Evolutionary conservation across 176 grass and related monocot species (phyloP), one percentile per base, ranked within the genome.

Genomic region (Avena atlantica): DNA sequence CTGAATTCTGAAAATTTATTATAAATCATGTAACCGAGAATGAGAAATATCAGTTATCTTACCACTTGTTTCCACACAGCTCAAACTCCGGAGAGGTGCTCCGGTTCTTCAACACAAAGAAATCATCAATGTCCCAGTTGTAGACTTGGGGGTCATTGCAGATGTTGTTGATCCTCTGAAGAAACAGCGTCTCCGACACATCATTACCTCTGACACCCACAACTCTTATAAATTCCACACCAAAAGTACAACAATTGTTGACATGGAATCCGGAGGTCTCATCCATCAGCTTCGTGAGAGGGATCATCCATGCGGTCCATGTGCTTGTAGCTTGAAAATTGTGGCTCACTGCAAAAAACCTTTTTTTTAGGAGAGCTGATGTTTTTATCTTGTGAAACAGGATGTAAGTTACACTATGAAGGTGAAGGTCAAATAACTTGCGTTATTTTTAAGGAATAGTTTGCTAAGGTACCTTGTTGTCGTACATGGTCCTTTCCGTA

Each of bases 211-310:
- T 84, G 0, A 15, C 36, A 40, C 65, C 25, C 20, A 47, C 49
- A 6, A 89, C 44, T 79, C 70, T 64, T 15, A 63, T 57, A 17
- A 92, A 86, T 50, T 92, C 81, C 9, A 92, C 83, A 16, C 71
- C 78, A 10, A 92, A 56, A 16, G 49, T 48, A 58, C 74, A 86
- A 16, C 47, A 78, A 27, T 83, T 75, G 31, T 86, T 40, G 34
- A 86, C 6, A 4, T 86, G 9, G 16, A 92, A 89, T 9, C 70
- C 84, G 2, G 78, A 60, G 47, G 76, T n/a, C 8, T 19, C 10
- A 29, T 53, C 40, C 63, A 77, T 78, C 49, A 89, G 51, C 34
- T 63, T 73, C 4, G 23, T 6, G 0, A 92, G 82, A 23, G 82
- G 78, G 68, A 89, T 16, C 90, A 92, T 83, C 76, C 42, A 83